phyloP scores from a whole-genome alignment of 2,329 filamentous ascomycete genomes.

The Helotiales sp. region DNA sequence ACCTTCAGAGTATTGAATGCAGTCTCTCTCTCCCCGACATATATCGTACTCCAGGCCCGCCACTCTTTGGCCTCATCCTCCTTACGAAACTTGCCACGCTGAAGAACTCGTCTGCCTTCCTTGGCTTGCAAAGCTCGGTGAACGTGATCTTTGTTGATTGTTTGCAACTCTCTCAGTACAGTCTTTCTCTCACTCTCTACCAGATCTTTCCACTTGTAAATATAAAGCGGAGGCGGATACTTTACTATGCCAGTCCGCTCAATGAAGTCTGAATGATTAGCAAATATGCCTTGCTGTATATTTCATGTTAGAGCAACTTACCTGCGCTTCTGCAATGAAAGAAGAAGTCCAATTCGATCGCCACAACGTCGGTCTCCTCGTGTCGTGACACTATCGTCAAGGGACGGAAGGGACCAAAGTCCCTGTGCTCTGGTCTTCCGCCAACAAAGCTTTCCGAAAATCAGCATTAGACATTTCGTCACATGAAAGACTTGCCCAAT shows the following conservation, averaged over 20 bases:
- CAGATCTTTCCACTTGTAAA: slow-evolving; percentile 13
- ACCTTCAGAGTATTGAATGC: slow-evolving; percentile 15
- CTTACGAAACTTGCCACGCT: not conserved
- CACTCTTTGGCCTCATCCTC: slow-evolving; percentile 11
- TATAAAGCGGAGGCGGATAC: slow-evolving; percentile 17
- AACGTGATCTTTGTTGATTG: slow-evolving; percentile 13
- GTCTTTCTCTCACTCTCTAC: slow-evolving; percentile 3
- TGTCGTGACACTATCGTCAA: too few species aligned
- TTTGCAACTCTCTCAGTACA: slow-evolving; percentile 6
- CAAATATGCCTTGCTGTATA: not conserved
- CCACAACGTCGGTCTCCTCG: too few species aligned
- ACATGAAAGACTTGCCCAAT: not conserved
- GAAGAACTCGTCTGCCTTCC: not conserved
- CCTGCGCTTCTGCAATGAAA: slow-evolving; percentile 19
- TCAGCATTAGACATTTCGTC: not conserved
- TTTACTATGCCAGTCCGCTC: slow-evolving; percentile 6
- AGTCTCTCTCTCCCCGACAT: slow-evolving; percentile 11
- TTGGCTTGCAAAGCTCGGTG: slow-evolving; percentile 1
- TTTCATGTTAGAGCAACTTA: too few species aligned
- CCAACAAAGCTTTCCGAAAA: not conserved
- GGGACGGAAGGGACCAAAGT: too few species aligned
- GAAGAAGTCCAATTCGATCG: not conserved
- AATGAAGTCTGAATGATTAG: not conserved
- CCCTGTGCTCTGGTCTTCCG: not conserved
- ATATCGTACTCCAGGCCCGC: slow-evolving; percentile 9